Conservation (phyloP, 2,329 filamentous ascomycete species). For the Byssothecium circinans region DNA sequence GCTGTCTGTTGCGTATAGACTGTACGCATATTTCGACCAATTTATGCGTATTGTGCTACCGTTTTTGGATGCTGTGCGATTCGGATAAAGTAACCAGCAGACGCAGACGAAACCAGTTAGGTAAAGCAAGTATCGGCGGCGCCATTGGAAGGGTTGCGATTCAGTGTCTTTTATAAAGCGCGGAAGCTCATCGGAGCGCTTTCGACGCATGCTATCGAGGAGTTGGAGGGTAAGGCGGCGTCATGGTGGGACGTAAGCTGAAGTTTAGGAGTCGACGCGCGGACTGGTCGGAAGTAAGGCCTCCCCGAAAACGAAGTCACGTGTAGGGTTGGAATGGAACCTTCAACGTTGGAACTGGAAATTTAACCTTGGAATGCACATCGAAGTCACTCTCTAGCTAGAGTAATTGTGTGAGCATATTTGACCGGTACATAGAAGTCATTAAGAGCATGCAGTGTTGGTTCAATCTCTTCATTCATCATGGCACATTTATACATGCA, state of each 20-base stretch:
- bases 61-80: constrained; percentile 7
- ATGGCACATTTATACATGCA: constrained; percentile 16
- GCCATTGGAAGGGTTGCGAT: constrained; percentile 22
- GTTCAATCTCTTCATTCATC: neutral
- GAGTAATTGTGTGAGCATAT: no score
- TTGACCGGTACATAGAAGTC: no score
- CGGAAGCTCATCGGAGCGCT: constrained; percentile 40
- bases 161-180: constrained; percentile 25
- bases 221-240: neutral
- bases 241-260: constrained; percentile 12
- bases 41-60: constrained; percentile 26
- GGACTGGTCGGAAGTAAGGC: constrained; percentile 16
- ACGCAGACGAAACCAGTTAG: constrained; percentile 28
- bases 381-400: neutral
- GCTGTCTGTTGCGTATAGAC: constrained; percentile 47
- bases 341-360: no score
- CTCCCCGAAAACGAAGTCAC: neutral
- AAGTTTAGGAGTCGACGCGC: constrained; percentile 15
- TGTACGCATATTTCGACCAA: constrained; percentile 48
- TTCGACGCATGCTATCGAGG: constrained; percentile 34
- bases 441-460: no score
- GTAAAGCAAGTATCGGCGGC: constrained; percentile 34
- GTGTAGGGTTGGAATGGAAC: neutral
- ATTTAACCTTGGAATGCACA: no score
- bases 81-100: constrained; percentile 32